A percentile compares a stretch with the other conserved stretches of the same genome.
Evolutionary conservation across 306 rosid genomes (phyloP).

Genomic region (Cucurbita argyrosperma): DNA sequence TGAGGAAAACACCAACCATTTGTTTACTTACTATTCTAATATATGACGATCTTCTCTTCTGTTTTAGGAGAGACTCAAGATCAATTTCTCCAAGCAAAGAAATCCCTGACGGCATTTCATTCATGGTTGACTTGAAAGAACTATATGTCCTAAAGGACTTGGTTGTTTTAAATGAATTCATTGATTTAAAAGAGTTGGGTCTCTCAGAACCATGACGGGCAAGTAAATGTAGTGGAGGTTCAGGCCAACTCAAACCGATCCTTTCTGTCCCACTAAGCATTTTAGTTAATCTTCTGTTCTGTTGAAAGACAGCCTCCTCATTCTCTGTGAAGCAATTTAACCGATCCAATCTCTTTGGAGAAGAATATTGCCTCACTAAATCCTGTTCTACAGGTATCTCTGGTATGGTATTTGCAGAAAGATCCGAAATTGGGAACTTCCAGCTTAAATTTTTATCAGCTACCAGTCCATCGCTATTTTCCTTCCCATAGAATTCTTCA

Average conservation of each 20-base stretch:
- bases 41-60: slow-evolving; percentile 55
- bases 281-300: slow-evolving; percentile 31
- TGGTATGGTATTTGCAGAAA: slow-evolving; percentile 19
- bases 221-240: slow-evolving; percentile 53
- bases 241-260: slow-evolving; percentile 93
- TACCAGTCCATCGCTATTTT: slow-evolving; percentile 4
- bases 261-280: slow-evolving; percentile 66
- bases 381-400: slow-evolving; percentile 15
- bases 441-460: slow-evolving; percentile 9
- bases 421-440: slow-evolving; percentile 21
- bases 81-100: slow-evolving; percentile 55
- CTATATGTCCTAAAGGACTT: slow-evolving; percentile 35
- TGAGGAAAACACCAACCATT: slow-evolving; percentile 86
- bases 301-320: slow-evolving; percentile 21
- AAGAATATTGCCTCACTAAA: slow-evolving; percentile 31
- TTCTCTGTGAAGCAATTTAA: slow-evolving; percentile 35
- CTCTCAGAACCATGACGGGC: slow-evolving; percentile 34
- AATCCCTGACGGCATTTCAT: slow-evolving; percentile 31
- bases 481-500: slow-evolving; percentile 33
- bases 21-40: slow-evolving; percentile 88
- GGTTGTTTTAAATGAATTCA: slow-evolving; percentile 35
- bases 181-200: slow-evolving; percentile 35
- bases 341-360: slow-evolving; percentile 49
- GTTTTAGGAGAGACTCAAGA: slow-evolving; percentile 64
- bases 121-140: slow-evolving; percentile 42